Percentiles rank a stretch among this genome's conserved stretches.
These are phyloP conservation scores for Phialophora verrucosa DNA, from an alignment of 2,329 filamentous ascomycete species.

Conservation along the genomic window DNA sequence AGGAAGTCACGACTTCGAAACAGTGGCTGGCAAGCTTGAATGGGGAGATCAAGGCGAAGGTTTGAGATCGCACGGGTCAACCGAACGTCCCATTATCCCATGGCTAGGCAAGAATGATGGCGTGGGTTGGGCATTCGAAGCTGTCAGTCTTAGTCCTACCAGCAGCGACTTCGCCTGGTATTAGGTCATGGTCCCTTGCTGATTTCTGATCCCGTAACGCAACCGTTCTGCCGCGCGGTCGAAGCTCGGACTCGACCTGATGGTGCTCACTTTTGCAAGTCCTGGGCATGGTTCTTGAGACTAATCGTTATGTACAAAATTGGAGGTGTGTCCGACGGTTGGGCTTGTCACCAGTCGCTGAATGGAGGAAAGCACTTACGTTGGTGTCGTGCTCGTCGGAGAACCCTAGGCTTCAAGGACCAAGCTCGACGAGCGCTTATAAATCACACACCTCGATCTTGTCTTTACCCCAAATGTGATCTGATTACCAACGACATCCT, in stretches of 20 bases:
- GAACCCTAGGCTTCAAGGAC: too few relatives aligned
- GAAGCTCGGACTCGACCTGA: neutral
- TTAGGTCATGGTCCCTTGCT: neutral
- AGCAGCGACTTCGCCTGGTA: neutral
- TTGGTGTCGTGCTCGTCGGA: too few relatives aligned
- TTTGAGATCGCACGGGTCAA: neutral
- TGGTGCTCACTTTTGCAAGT: too few relatives aligned
- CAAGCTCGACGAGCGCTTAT: too few relatives aligned
- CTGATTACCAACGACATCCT: neutral
- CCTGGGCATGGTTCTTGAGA: too few relatives aligned
- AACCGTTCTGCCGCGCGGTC: neutral
- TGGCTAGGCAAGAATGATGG: neutral
- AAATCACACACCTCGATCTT: too few relatives aligned
- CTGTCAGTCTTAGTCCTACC: neutral
- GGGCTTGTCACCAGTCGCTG: too few relatives aligned
- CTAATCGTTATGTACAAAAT: too few relatives aligned
- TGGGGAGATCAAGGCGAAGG: neutral
- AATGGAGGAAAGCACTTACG: too few relatives aligned
- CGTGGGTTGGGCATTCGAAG: neutral
- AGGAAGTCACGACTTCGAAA: constrained; percentile 12
- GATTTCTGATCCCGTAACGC: neutral
- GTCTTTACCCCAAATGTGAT: neutral
- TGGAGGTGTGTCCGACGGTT: too few relatives aligned
- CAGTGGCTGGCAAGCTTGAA: constrained; percentile 3
- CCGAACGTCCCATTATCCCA: neutral